Percentiles rank a stretch among this genome's conserved stretches.
These are phyloP conservation scores for Delitschia confertaspora DNA, from an alignment of 495 filamentous ascomycete species.

Conservation along the genomic window DNA sequence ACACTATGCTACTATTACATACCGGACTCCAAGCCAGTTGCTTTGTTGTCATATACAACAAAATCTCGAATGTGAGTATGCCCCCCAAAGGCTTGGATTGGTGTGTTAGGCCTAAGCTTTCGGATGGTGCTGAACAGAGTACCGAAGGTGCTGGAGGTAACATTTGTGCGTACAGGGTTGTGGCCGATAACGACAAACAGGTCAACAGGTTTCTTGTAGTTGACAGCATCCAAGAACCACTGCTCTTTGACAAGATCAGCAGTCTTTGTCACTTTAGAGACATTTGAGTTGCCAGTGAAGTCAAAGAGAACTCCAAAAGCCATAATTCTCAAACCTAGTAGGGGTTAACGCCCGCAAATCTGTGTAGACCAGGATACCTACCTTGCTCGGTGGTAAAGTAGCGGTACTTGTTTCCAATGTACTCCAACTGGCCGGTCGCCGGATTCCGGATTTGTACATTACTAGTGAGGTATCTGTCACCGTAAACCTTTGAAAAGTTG, in stretches of 20 bases:
- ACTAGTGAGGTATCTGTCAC: slow-evolving; percentile 39
- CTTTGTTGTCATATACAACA: slow-evolving; percentile 32
- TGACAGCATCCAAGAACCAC: slow-evolving; percentile 37
- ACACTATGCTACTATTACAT: neutral
- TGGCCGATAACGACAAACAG: slow-evolving; percentile 38
- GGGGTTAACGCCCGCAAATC: neutral
- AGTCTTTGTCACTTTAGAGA: slow-evolving; percentile 29
- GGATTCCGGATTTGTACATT: slow-evolving; percentile 36
- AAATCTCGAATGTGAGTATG: slow-evolving; percentile 38
- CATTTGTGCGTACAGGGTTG: slow-evolving; percentile 29
- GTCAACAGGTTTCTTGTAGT: slow-evolving; percentile 33
- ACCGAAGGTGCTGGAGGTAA: slow-evolving; percentile 26
- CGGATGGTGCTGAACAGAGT: slow-evolving; percentile 34
- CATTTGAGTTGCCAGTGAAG: slow-evolving; percentile 35
- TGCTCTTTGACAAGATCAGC: slow-evolving; percentile 30
- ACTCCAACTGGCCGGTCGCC: slow-evolving; percentile 28
- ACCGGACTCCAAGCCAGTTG: slow-evolving; percentile 36
- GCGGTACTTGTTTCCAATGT: slow-evolving; percentile 37
- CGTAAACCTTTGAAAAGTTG: slow-evolving; percentile 35
- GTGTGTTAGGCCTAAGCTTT: slow-evolving; percentile 30
- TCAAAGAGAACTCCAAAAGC: slow-evolving; percentile 37
- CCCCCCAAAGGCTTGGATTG: slow-evolving; percentile 39
- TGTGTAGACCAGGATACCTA: slow-evolving; percentile 8
- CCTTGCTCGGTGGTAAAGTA: slow-evolving; percentile 37
- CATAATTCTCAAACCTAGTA: slow-evolving; percentile 35